Conservation (phyloP, 805 yeast genomes). For the Yarrowia sp. region DNA sequence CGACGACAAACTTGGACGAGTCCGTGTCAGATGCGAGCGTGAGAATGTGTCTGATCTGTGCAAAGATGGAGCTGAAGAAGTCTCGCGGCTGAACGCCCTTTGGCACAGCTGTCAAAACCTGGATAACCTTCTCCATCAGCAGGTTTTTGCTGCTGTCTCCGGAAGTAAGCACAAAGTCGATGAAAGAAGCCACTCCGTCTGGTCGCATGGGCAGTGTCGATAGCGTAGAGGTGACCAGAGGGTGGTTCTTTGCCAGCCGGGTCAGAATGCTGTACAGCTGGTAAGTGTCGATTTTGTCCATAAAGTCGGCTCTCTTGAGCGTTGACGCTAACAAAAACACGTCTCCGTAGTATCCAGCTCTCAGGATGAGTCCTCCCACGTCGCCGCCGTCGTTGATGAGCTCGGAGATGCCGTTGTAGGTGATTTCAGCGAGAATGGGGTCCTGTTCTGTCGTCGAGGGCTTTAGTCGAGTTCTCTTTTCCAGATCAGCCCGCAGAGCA, state of each 20-base stretch:
- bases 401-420: conserved; percentile 5
- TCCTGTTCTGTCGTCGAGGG: neutral
- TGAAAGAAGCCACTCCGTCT: conserved; percentile 17
- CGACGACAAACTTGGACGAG: conserved; percentile 9
- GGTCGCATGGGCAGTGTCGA: conserved; percentile 14
- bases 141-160: neutral
- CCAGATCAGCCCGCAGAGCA: conserved; percentile 53
- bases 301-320: neutral
- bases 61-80: neutral
- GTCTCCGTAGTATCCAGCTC: conserved; percentile 19
- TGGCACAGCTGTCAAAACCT: conserved; percentile 13
- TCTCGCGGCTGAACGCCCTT: neutral
- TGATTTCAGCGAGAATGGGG: neutral
- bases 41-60: conserved; percentile 1
- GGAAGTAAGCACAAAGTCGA: neutral
- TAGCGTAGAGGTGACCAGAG: neutral
- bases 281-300: conserved; percentile 5
- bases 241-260: neutral
- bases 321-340: neutral
- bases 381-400: conserved; percentile 13
- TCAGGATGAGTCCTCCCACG: conserved; percentile 11
- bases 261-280: conserved; percentile 15
- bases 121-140: conserved; percentile 1
- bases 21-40: neutral
- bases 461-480: conserved; percentile 51